Base-by-base conservation (phyloP, 441 rosid species). In the Jatropha multifida region DNA sequence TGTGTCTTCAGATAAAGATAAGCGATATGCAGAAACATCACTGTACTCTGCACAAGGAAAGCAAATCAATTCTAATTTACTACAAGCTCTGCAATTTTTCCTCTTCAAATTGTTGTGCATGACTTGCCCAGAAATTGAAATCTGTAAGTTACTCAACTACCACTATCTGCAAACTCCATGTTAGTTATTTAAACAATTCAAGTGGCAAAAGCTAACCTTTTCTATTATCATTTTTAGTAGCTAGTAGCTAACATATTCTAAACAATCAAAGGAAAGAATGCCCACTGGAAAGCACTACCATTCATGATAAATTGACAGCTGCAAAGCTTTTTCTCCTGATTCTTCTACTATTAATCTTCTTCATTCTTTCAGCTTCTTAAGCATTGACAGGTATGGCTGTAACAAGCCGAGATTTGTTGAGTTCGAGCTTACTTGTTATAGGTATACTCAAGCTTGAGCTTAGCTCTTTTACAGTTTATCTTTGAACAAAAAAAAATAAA, bases 1-100 rank as follows among this genome's bases (percentile, higher is more conserved):
- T 51, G 98, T 96, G 83, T 96, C 99, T 86, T 96, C 99, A 20
- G 98, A 92, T 61, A 96, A 86, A 76, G 99, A 94, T 78, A 94
- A 78, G 51, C 98, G 90, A 65, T 91, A 96, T 1, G 99, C 98
- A 38, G 93, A 79, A 81, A 96, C 98, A 88, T 96, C 98, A 74
- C 88, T 89, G 69, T 94, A 96, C 80, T 96, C 99, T 96, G 82
- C 80, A 81, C 54, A 65, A 48, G 44, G 51, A 41, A 41, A 68
- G 18, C 15, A 66, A 48, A 56, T 76, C 48, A 62, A 27, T 27
- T 44, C 37, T 20, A 42, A 23, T 49, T 52, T 11, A 49, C 42
- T 68, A 56, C 58, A 69, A 41, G 64, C 14, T 56, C 38, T 7
- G 7, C 42, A 32, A 32, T 7, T 26, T 15, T 48, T 48, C 56